Evolutionary conservation across 2,329 filamentous ascomycete genomes (phyloP), one percentile per base, ranked within the genome.

Genomic region (Helotiales sp.): DNA sequence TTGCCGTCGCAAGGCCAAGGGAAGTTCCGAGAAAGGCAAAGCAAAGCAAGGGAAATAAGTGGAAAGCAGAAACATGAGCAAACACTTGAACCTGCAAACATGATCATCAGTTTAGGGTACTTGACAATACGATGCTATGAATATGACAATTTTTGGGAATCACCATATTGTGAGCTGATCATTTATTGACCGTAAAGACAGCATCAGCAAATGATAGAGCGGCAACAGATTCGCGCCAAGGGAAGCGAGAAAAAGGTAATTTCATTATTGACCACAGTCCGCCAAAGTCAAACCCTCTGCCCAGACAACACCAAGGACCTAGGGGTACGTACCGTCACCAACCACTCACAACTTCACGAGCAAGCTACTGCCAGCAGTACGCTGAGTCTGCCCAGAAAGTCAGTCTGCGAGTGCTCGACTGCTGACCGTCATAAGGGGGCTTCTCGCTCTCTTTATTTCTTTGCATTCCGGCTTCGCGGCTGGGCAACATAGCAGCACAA

Each of bases 241-340:
- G n/a, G 30, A 57, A 37, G 52, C 30, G 30, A 37, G 11, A 11
- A 57, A 57, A 57, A 40, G 32, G 52, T 34, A 57, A 57, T 57
- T 57, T 57, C 11, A 40, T 57, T n/a, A n/a, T n/a, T n/a, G n/a
- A n/a, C n/a, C n/a, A n/a, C n/a, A n/a, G n/a, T n/a, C 17, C n/a
- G 22, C 40, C 40, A 43, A 43, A 43, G 15, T 43, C n/a, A 57
- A 22, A n/a, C 52, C 52, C n/a, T 57, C 52, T 57, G 52, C 52
- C 52, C 52, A 57, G 52, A 57, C 52, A 57, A 57, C 52, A 57
- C 52, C 52, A 57, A 57, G 52, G 20, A 22, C 26, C 52, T 37
- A 57, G 32, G 30, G 52, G 24, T 22, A 22, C n/a, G n/a, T 6
- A 10, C 24, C 52, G 40, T 32, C 30, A 57, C 32, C 40, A 30